phyloP scores from a whole-genome alignment of 2,329 filamentous ascomycete species.

The Aphanocladium album region DNA sequence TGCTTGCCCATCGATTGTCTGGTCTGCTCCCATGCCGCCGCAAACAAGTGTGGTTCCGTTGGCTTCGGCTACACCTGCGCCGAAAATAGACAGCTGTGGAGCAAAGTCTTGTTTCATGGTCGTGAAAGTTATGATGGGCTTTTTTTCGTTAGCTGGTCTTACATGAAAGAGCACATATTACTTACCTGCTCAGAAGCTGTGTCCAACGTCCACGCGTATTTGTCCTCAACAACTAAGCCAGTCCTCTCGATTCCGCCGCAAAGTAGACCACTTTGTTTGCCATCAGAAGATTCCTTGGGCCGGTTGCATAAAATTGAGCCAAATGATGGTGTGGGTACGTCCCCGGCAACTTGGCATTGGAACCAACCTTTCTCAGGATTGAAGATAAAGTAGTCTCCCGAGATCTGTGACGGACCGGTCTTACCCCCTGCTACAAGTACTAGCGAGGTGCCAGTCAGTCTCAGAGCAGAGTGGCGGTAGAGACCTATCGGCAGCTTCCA shows the following conservation, averaged over 20 bases:
- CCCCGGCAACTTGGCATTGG: slow-evolving; percentile 33
- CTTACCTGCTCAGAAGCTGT: slow-evolving; percentile 33
- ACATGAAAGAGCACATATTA: neutral
- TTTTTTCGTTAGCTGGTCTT: neutral
- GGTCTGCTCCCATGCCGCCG: slow-evolving; percentile 28
- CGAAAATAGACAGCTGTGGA: slow-evolving; percentile 26
- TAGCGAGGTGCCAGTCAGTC: slow-evolving; percentile 42
- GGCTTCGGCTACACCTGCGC: slow-evolving; percentile 23
- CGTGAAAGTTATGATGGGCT: neutral
- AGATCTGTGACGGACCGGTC: slow-evolving; percentile 41
- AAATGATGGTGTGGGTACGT: slow-evolving; percentile 34
- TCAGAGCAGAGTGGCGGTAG: slow-evolving; percentile 67
- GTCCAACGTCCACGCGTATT: slow-evolving; percentile 60
- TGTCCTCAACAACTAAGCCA: slow-evolving; percentile 57
- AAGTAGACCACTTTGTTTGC: slow-evolving; percentile 54
- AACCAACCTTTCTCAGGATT: slow-evolving; percentile 43
- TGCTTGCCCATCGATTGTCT: slow-evolving; percentile 20
- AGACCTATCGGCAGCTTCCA: slow-evolving; percentile 64
- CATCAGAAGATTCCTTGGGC: slow-evolving; percentile 18
- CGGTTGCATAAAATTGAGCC: slow-evolving; percentile 36
- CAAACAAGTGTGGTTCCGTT: slow-evolving; percentile 23
- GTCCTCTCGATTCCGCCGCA: slow-evolving; percentile 65
- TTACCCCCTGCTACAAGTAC: slow-evolving; percentile 61
- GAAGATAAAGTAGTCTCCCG: slow-evolving; percentile 51
- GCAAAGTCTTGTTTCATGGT: neutral